These are phyloP conservation scores for Podaxis pistillaris DNA, from an alignment of 768 basidiomycete genomes.

Conservation along the genomic window DNA sequence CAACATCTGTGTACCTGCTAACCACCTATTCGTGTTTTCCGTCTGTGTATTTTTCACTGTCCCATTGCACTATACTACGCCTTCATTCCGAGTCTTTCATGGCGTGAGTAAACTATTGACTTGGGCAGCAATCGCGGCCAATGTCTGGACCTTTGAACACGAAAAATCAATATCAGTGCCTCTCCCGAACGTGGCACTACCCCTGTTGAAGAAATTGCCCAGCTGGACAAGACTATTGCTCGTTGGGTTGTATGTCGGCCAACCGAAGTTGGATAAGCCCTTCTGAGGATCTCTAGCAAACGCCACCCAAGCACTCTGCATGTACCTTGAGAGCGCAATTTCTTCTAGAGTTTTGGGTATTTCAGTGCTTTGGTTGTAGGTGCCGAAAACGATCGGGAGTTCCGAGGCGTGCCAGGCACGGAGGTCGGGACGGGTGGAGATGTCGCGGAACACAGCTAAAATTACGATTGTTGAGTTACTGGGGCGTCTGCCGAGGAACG, in stretches of 20 bases:
- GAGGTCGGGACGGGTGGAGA: conserved; percentile 30
- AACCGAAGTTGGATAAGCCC: conserved; percentile 24
- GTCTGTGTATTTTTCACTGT: neutral
- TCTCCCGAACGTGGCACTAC: conserved; percentile 13
- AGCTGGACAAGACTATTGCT: conserved; percentile 20
- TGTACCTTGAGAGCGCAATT: conserved; percentile 31
- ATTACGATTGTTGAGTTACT: neutral
- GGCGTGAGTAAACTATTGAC: conserved; percentile 1
- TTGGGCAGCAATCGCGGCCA: conserved; percentile 5
- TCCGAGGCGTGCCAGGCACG: conserved; percentile 37
- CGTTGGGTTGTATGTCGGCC: conserved; percentile 23
- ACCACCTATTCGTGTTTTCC: neutral
- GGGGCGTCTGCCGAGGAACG: neutral
- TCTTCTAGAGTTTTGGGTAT: conserved; percentile 22
- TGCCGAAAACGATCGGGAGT: conserved; percentile 38
- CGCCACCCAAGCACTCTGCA: conserved; percentile 40
- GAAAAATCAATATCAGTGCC: conserved; percentile 5
- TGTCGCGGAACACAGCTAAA: conserved; percentile 33
- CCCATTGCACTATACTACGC: neutral
- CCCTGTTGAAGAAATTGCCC: conserved; percentile 22
- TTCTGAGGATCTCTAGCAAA: conserved; percentile 38
- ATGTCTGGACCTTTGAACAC: conserved; percentile 1
- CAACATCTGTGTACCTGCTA: neutral
- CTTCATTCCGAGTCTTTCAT: neutral
- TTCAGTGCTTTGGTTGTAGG: conserved; percentile 26